Percentiles rank a stretch among this genome's conserved stretches.
phyloP scores from a whole-genome alignment of 1,284 basidiomycete genomes.

The Blastosporella zonata region DNA sequence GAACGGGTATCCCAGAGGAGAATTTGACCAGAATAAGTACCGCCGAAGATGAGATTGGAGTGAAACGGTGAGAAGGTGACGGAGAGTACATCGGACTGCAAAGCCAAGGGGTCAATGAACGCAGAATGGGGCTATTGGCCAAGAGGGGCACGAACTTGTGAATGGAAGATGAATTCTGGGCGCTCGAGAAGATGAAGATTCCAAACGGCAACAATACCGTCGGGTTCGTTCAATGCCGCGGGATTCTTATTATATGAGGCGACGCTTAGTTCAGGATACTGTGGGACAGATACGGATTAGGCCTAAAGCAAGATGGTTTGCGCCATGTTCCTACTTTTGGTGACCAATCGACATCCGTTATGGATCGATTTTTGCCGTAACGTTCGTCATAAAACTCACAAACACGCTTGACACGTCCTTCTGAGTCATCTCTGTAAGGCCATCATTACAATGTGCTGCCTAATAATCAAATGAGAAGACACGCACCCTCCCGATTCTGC shows the following conservation, averaged over 20 bases:
- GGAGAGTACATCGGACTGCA: constrained; percentile 92
- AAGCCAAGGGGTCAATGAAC: background rate
- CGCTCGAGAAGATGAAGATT: constrained; percentile 92
- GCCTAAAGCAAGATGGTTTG: background rate
- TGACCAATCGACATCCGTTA: constrained; percentile 98
- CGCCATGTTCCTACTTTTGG: constrained; percentile 63
- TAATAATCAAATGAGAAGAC: background rate
- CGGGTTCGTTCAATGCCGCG: constrained; percentile 87
- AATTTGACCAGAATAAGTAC: constrained; percentile 98
- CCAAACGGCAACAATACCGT: constrained; percentile 97
- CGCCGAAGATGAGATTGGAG: constrained; percentile 95
- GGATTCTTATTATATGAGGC: constrained; percentile 98
- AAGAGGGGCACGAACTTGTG: constrained; percentile 61
- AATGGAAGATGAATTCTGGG: constrained; percentile 97
- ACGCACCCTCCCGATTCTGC: constrained; percentile 72
- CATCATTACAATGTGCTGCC: constrained; percentile 1
- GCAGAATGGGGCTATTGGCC: background rate
- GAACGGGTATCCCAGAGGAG: constrained; percentile 98
- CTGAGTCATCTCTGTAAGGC: constrained; percentile 80
- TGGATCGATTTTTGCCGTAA: constrained; percentile 86
- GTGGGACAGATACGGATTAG: constrained; percentile 3
- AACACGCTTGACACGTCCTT: constrained; percentile 84
- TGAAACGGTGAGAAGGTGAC: constrained; percentile 98
- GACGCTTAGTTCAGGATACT: constrained; percentile 95
- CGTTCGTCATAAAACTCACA: constrained; percentile 90